These are phyloP conservation scores for Penicillium polonicum DNA, from an alignment of 2,329 filamentous ascomycete species.

Conservation along the genomic window DNA sequence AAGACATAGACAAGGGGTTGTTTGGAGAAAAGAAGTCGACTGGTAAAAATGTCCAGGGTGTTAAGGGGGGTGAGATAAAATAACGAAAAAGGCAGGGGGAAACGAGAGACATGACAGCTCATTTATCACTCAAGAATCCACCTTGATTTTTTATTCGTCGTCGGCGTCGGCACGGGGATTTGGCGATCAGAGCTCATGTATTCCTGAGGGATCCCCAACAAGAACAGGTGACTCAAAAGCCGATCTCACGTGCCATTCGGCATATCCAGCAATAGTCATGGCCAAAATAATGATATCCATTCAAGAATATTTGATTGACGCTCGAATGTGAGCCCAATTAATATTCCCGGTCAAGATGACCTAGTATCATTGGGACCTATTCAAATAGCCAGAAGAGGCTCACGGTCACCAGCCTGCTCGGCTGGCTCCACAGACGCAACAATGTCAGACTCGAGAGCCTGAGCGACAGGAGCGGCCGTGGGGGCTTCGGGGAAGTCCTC, in stretches of 20 bases:
- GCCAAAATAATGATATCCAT: slow-evolving; percentile 6
- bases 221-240: slow-evolving; percentile 1
- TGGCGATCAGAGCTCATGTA: slow-evolving; percentile 7
- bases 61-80: slow-evolving; percentile 5
- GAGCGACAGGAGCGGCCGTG: slow-evolving; percentile 37
- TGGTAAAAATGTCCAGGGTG: slow-evolving; percentile 7
- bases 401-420: slow-evolving; percentile 31
- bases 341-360: background rate
- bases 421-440: slow-evolving; percentile 28
- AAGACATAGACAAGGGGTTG: slow-evolving; percentile 16
- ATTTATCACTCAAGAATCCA: slow-evolving; percentile 18
- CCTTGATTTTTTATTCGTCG: slow-evolving; percentile 14
- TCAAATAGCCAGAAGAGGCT: slow-evolving; percentile 37
- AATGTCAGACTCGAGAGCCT: slow-evolving; percentile 22
- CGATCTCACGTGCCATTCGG: slow-evolving; percentile 11
- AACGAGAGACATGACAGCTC: slow-evolving; percentile 13
- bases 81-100: slow-evolving; percentile 1
- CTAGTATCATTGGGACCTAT: background rate
- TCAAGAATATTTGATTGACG: background rate
- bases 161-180: slow-evolving; percentile 11
- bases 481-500: slow-evolving; percentile 53
- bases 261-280: slow-evolving; percentile 13
- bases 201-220: slow-evolving; percentile 9
- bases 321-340: background rate
- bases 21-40: slow-evolving; percentile 11